Evolutionary conservation across 768 basidiomycete genomes (phyloP), one percentile per base, ranked within the genome.

Genomic region (Pleurotus platypus): DNA sequence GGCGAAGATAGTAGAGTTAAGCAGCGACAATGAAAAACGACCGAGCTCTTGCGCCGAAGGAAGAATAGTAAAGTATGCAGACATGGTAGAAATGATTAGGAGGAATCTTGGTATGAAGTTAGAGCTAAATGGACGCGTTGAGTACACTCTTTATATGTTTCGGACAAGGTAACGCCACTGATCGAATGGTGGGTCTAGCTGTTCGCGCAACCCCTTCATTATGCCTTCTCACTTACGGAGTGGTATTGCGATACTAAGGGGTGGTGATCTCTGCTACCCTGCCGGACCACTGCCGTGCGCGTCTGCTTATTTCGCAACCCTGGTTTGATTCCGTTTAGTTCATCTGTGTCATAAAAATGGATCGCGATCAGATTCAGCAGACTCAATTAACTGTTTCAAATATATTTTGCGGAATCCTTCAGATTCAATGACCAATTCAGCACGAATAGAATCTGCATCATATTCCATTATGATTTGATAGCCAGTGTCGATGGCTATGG

Each of bases 31-130:
- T 12, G 75, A 76, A 13, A 82, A 72, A 42, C 74, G 72, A 58
- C 84, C 68, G 57, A 85, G 70, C 18, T 80, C 74, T 46, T 78
- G 72, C 22, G 84, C 83, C 1, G 81, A 80, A 24, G 82, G 81
- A 59, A 86, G 72, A 57, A 85, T 54, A 38, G 51, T 26, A 24
- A 54, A 54, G 24, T 54, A 54, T 64, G 61, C 75, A 66, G 37
- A 61, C 43, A 35, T 62, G 60, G 59, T 58, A 61, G 58, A 61
- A 57, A 26, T 35, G 27, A 35, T 26, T 48, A 56, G 15, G 49
- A 50, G 51, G 46, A 16, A 38, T 15, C 22, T 30, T 9, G 30
- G 16, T 22, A 12, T 30, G 51, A 42, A 54, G 30, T 45, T 45
- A 45, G 12, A 45, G 42, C 42, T 16, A 45, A 54, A 26, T 20